phyloP scores from a whole-genome alignment of 805 yeast species.

The Candida boidinii region DNA sequence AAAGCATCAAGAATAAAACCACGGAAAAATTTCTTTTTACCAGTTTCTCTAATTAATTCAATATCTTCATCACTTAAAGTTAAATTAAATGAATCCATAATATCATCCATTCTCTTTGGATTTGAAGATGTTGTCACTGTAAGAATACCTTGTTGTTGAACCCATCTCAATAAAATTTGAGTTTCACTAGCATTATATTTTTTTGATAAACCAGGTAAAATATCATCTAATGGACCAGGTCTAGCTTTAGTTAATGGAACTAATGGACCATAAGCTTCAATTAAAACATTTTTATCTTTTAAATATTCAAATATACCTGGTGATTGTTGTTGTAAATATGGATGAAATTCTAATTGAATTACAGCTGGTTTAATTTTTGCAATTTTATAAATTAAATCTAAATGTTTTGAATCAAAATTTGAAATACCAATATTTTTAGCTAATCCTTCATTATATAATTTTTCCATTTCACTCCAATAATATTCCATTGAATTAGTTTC shows the following conservation, averaged over 20 bases:
- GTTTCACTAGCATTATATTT: conserved; percentile 29
- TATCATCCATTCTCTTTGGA: conserved; percentile 29
- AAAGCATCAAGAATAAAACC: too few species aligned
- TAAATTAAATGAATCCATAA: conserved; percentile 27
- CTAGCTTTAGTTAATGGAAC: conserved; percentile 30
- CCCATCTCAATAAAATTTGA: conserved; percentile 39
- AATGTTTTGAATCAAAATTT: conserved; percentile 39
- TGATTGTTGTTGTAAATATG: conserved; percentile 53
- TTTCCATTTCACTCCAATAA: conserved; percentile 44
- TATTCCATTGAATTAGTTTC: conserved; percentile 28
- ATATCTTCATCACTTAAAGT: conserved; percentile 23
- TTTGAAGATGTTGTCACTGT: conserved; percentile 40
- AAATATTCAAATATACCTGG: conserved; percentile 36
- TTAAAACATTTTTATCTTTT: conserved; percentile 24
- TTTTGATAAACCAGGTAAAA: conserved; percentile 21
- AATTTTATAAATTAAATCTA: conserved; percentile 31
- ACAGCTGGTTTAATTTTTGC: conserved; percentile 41
- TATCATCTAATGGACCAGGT: conserved; percentile 22
- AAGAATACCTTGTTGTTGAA: conserved; percentile 30
- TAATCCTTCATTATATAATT: conserved; percentile 41
- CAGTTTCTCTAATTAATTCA: conserved; percentile 15
- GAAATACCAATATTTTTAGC: conserved; percentile 41
- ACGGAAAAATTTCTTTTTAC: conserved; percentile 13
- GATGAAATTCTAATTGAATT: conserved; percentile 59
- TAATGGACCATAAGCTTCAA: conserved; percentile 40